Evolutionary conservation across 805 yeast genomes (phyloP), one percentile per base, ranked within the genome.

Genomic region (Kodamaea restingae): DNA sequence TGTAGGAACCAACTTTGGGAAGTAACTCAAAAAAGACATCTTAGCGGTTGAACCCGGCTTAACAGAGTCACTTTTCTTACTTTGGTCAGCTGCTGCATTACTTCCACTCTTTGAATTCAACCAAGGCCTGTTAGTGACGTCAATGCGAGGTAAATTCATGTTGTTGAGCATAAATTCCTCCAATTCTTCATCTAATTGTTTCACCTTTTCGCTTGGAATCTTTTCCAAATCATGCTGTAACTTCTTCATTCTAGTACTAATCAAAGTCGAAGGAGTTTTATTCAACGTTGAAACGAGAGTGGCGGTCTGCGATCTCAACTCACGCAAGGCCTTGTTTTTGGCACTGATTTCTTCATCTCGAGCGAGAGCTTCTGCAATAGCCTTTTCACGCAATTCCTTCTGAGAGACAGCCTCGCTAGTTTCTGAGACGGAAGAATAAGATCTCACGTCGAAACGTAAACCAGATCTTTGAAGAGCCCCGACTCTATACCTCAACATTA

Each of bases 1-100:
- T 0, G 91, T 75, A 27, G 80, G 79, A 36, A 73, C 72, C 44
- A 88, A 70, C 46, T 74, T 73, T 35, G 95, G 93, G 58, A 71
- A 82, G 35, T 61, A 47, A 30, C 45, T 52, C 25, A 56, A 51
- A 37, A 51, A 51, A 22, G 65, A 55, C 39, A 54, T 55, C 10
- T 61, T 52, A 6, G 68, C 52, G 4, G 70, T 65, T 7, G 67
- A 56, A 26, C 55, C 50, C 35, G 60, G 54, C 24, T 43, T 50
- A 4, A 35, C 34, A 12, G 35, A 31, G 42, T 58, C 14, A 46
- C 36, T 17, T 20, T 40, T 47, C 12, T 46, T 43, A 15, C 37
- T 39, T 5, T 36, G 22, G 2, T 42, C 28, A 7, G 15, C 33
- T 2, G 28, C 31, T 3, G 39, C 18, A 8, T 32, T 32, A n/a